Evolutionary conservation across 768 basidiomycete genomes (phyloP).

Genomic region (Hebeloma cylindrosporum): DNA sequence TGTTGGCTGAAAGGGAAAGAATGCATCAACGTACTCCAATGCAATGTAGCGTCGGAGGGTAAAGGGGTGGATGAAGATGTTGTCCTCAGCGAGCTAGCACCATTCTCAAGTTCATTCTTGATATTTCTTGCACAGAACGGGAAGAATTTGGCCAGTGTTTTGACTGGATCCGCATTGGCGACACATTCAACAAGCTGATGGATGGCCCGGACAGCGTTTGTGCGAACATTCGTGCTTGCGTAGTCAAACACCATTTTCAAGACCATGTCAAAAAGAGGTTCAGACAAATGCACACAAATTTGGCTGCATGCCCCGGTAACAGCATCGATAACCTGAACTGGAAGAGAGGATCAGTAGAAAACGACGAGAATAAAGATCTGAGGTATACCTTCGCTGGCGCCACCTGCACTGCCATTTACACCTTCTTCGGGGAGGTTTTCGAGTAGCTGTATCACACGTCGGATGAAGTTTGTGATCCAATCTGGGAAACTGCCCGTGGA

Average conservation of each 20-base stretch:
- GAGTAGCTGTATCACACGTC: slow-evolving; percentile 74
- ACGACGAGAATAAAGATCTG: neutral
- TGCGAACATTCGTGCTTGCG: slow-evolving; percentile 74
- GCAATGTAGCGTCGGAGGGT: slow-evolving; percentile 81
- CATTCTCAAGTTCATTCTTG: slow-evolving; percentile 74
- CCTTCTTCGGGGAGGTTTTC: slow-evolving; percentile 88
- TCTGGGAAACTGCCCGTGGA: slow-evolving; percentile 75
- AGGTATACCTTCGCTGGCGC: slow-evolving; percentile 58
- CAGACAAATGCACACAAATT: slow-evolving; percentile 74
- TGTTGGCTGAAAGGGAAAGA: slow-evolving; percentile 7
- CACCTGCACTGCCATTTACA: slow-evolving; percentile 57
- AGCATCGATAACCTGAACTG: slow-evolving; percentile 75
- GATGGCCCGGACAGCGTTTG: slow-evolving; percentile 85
- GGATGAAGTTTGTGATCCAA: slow-evolving; percentile 82
- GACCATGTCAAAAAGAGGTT: slow-evolving; percentile 74
- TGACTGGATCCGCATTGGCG: slow-evolving; percentile 74
- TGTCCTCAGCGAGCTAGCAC: slow-evolving; percentile 73
- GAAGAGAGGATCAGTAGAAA: slow-evolving; percentile 6
- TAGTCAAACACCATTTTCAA: slow-evolving; percentile 85
- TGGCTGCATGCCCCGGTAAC: slow-evolving; percentile 75
- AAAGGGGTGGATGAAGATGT: slow-evolving; percentile 69
- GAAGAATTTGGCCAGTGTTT: slow-evolving; percentile 78
- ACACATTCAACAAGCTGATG: slow-evolving; percentile 86
- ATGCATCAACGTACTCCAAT: slow-evolving; percentile 65
- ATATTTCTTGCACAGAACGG: slow-evolving; percentile 73